phyloP scores from a whole-genome alignment of 257 asterid genomes.

The Primulina eburnea region DNA sequence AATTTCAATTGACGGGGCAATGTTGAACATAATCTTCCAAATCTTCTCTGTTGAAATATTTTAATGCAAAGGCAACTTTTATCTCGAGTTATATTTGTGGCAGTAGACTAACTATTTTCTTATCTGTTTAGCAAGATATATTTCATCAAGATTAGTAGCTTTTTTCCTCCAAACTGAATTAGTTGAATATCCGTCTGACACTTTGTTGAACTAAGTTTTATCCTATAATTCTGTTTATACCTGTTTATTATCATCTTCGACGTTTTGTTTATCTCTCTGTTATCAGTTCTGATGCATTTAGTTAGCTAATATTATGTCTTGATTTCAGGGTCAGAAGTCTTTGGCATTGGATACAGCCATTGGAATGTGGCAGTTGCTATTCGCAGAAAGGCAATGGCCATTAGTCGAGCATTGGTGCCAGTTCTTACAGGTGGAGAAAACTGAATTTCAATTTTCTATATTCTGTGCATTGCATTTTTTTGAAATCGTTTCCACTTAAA shows the following conservation, averaged over 20 bases:
- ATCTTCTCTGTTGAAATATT: too few species aligned
- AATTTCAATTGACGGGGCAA: neutral
- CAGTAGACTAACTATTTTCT: neutral
- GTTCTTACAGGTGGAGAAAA: slow-evolving; percentile 74
- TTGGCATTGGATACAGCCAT: slow-evolving; percentile 97
- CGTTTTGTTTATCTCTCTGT: neutral
- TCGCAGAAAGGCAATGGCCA: slow-evolving; percentile 93
- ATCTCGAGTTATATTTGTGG: neutral
- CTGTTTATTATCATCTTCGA: neutral
- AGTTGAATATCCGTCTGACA: neutral
- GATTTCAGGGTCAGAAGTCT: slow-evolving; percentile 92
- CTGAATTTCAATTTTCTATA: neutral
- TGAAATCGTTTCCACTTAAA: neutral
- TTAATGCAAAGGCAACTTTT: neutral
- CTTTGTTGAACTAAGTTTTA: neutral
- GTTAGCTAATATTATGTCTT: slow-evolving; percentile 15
- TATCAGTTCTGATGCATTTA: neutral
- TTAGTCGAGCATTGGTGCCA: slow-evolving; percentile 97
- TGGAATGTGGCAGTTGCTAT: slow-evolving; percentile 98
- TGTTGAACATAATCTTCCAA: neutral
- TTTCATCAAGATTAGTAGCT: neutral
- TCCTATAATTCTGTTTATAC: neutral
- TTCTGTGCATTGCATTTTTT: neutral
- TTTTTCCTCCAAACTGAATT: neutral
- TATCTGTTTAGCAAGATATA: neutral